Conservation (phyloP, 768 basidiomycete genomes). For the Pleurotus tuoliensis region DNA sequence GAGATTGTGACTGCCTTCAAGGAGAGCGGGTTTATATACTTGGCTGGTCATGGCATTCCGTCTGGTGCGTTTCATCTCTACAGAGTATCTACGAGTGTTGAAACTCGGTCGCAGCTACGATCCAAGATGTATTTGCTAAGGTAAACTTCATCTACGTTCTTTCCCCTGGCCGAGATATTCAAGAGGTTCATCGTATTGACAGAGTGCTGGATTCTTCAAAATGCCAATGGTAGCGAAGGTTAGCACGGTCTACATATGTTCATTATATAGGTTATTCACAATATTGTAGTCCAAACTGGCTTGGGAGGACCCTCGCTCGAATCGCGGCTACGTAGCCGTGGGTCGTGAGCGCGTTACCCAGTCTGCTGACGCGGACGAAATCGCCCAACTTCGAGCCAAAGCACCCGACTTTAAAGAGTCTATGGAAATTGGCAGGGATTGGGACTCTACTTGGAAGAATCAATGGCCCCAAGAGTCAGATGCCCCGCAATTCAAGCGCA, state of each 20-base stretch:
- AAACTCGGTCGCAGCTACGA: conserved; percentile 27
- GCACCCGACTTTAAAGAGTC: conserved; percentile 82
- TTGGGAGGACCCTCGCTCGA: conserved; percentile 84
- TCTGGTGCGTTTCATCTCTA: conserved; percentile 24
- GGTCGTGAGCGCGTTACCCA: conserved; percentile 84
- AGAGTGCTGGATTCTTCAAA: conserved; percentile 78
- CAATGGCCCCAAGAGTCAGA: conserved; percentile 69
- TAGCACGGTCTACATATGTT: not conserved
- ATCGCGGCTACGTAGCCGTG: conserved; percentile 78
- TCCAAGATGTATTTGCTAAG: conserved; percentile 63
- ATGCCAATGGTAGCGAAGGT: conserved; percentile 64
- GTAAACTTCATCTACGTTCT: conserved; percentile 26
- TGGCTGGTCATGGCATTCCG: conserved; percentile 70
- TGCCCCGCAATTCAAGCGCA: conserved; percentile 63
- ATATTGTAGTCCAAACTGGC: conserved; percentile 50
- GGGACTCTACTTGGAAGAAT: conserved; percentile 75
- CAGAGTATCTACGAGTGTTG: not conserved
- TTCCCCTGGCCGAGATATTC: too few species aligned
- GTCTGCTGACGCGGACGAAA: conserved; percentile 65
- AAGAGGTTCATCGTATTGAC: conserved; percentile 3
- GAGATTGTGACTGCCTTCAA: conserved; percentile 77
- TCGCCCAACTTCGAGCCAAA: conserved; percentile 65
- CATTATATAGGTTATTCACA: not conserved
- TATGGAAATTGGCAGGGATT: conserved; percentile 88
- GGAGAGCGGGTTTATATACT: conserved; percentile 77